Percentiles rank a stretch among this genome's conserved stretches.
phyloP scores from a whole-genome alignment of 345 rosid species.

The Fremontodendron californicum region DNA sequence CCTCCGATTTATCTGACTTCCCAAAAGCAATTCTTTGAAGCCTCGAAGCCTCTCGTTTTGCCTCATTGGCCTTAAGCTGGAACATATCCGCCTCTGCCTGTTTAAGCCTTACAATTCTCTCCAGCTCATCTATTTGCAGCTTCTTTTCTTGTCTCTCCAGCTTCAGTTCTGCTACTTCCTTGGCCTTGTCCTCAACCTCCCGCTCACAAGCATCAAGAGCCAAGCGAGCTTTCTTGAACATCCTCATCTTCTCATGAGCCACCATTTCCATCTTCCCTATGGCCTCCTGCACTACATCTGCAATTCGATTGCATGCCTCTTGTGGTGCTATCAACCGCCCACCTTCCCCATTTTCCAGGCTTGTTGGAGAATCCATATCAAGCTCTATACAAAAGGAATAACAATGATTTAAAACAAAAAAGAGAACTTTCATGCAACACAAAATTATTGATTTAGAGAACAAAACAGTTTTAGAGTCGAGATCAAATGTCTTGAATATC shows the following conservation, averaged over 20 bases:
- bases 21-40: conserved; percentile 86
- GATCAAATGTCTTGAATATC: neutral
- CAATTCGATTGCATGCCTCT: conserved; percentile 93
- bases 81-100: conserved; percentile 99
- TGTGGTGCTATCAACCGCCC: conserved; percentile 87
- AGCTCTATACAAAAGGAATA: conserved; percentile 46
- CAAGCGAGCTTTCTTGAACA: conserved; percentile 89
- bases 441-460: neutral
- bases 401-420: neutral
- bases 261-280: conserved; percentile 97
- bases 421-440: neutral
- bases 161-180: conserved; percentile 73
- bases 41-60: conserved; percentile 85
- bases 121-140: conserved; percentile 83
- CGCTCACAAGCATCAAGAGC: conserved; percentile 83
- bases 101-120: conserved; percentile 89
- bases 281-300: conserved; percentile 94
- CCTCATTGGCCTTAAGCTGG: conserved; percentile 91
- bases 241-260: conserved; percentile 88
- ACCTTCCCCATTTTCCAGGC: conserved; percentile 77
- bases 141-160: conserved; percentile 79
- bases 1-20: conserved; percentile 85
- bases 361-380: conserved; percentile 83
- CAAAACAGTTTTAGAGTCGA: neutral
- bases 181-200: conserved; percentile 91